phyloP scores from a whole-genome alignment of 768 basidiomycete species.

The Rhodotorula babjevae region DNA sequence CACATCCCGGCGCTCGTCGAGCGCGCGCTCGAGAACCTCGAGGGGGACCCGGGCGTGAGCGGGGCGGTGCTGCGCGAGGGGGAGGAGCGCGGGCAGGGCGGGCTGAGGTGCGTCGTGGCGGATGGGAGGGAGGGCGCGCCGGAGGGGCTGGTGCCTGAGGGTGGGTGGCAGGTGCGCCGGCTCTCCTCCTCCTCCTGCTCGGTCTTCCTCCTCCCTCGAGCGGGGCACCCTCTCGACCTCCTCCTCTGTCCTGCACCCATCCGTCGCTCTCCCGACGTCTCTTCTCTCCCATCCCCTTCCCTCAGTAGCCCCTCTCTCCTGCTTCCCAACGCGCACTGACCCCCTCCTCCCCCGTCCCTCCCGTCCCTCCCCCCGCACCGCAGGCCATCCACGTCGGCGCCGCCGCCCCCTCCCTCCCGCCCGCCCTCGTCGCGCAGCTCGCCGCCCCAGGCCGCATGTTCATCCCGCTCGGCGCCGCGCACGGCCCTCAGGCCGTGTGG shows the following conservation, averaged over 20 bases:
- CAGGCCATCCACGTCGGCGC: conserved; percentile 81
- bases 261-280: conserved; percentile 47
- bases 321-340: too few species aligned
- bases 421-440: conserved; percentile 60
- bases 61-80: neutral
- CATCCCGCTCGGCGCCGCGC: conserved; percentile 70
- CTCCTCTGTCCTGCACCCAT: too few species aligned
- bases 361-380: conserved; percentile 56
- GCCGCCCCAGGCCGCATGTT: conserved; percentile 59
- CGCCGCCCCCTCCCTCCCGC: conserved; percentile 66
- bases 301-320: too few species aligned
- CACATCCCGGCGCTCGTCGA: conserved; percentile 73
- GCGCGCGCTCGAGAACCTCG: neutral
- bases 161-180: conserved; percentile 52
- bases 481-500: conserved; percentile 57
- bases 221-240: too few species aligned
- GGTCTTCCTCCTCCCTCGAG: too few species aligned
- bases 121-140: conserved; percentile 65
- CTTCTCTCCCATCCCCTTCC: too few species aligned
- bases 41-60: neutral
- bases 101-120: conserved; percentile 3
- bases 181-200: neutral
- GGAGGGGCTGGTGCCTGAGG: conserved; percentile 54
- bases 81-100: conserved; percentile 56
- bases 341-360: conserved; percentile 41